These are phyloP conservation scores for Tricladium varicosporioides DNA, from an alignment of 2,329 filamentous ascomycete species.

Conservation along the genomic window DNA sequence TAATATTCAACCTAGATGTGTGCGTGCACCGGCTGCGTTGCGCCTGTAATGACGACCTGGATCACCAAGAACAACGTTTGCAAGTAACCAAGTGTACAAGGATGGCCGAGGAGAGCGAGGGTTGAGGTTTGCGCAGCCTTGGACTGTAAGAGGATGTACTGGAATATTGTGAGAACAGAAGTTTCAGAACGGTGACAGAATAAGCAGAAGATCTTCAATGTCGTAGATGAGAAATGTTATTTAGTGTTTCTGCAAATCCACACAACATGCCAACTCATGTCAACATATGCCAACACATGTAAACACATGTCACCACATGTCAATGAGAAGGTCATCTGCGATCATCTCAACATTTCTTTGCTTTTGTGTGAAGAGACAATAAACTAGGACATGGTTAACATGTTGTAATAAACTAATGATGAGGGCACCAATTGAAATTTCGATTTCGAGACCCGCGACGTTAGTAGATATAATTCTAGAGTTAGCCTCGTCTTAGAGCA, in stretches of 20 bases:
- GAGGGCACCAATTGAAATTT: too few relatives aligned
- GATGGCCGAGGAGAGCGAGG: neutral
- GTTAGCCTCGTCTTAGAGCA: too few relatives aligned
- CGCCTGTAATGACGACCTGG: slow-evolving; percentile 9
- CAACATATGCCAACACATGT: too few relatives aligned
- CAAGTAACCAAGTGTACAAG: neutral
- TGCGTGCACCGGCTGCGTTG: slow-evolving; percentile 11
- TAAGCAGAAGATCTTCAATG: neutral
- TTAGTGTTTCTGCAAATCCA: neutral
- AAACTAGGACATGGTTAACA: too few relatives aligned
- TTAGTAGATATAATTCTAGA: too few relatives aligned
- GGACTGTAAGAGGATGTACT: neutral
- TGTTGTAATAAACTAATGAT: too few relatives aligned
- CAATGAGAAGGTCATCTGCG: neutral
- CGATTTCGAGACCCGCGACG: too few relatives aligned
- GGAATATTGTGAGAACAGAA: neutral
- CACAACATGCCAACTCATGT: neutral
- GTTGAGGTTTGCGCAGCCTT: neutral
- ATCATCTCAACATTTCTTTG: too few relatives aligned
- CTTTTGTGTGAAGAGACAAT: too few relatives aligned
- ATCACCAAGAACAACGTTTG: slow-evolving; percentile 13
- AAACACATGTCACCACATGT: too few relatives aligned
- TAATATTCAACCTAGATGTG: slow-evolving; percentile 10
- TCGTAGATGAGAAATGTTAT: neutral
- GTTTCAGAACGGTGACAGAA: neutral